phyloP scores from a whole-genome alignment of 2,329 filamentous ascomycete genomes.

The Aspergillus costaricaensis region DNA sequence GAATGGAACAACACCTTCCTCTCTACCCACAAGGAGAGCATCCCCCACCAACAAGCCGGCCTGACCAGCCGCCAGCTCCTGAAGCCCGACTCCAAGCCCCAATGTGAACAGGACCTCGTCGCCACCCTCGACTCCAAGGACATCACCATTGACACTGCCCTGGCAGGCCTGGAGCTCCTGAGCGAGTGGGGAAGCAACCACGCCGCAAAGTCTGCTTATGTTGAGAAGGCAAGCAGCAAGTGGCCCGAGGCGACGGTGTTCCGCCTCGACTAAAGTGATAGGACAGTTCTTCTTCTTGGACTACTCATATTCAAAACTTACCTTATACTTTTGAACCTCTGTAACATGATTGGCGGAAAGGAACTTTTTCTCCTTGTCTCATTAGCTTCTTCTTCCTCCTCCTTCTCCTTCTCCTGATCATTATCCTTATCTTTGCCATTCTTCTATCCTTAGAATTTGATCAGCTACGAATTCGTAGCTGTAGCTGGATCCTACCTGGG shows the following conservation, averaged over 20 bases:
- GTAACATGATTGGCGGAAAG: constrained; percentile 1
- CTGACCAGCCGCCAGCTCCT: constrained; percentile 63
- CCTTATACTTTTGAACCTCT: neutral
- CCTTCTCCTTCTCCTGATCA: too few species aligned
- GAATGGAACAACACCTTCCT: constrained; percentile 69
- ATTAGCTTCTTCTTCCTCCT: neutral
- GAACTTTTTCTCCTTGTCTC: neutral
- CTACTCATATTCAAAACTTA: neutral
- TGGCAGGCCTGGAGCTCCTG: constrained; percentile 55
- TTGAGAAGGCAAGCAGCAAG: constrained; percentile 41
- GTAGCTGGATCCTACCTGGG: too few species aligned
- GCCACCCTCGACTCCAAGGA: constrained; percentile 56
- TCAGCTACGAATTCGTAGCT: too few species aligned
- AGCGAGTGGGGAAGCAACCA: constrained; percentile 54
- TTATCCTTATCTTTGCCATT: neutral
- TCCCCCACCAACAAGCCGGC: constrained; percentile 63
- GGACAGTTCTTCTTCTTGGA: neutral
- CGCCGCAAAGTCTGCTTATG: constrained; percentile 54
- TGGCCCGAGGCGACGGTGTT: constrained; percentile 46
- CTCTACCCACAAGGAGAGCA: constrained; percentile 62
- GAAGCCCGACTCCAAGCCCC: constrained; percentile 56
- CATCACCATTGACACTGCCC: constrained; percentile 59
- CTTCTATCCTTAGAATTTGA: too few species aligned
- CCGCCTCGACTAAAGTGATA: constrained; percentile 24
- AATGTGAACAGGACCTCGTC: constrained; percentile 65